Evolutionary conservation across 139 green algal genomes (phyloP).

Genomic region (Volvox reticuliferus): DNA sequence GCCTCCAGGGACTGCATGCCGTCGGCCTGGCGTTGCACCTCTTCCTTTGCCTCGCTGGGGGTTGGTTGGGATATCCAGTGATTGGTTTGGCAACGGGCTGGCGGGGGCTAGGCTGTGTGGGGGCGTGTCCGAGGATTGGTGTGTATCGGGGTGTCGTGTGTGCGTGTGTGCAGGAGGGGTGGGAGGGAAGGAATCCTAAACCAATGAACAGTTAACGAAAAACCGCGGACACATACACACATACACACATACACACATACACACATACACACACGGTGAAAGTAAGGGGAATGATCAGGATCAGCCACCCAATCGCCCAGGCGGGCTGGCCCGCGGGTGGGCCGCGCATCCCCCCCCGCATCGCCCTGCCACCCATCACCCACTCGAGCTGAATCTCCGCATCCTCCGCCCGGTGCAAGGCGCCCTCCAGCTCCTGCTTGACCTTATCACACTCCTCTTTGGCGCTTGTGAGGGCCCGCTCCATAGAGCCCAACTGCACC

Average conservation of each 20-base stretch:
- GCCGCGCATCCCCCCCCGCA: background rate
- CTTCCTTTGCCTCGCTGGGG: background rate
- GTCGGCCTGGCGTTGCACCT: constrained; percentile 30
- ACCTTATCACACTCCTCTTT: background rate
- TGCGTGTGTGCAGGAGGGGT: background rate
- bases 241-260: background rate
- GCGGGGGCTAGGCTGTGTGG: too few species aligned
- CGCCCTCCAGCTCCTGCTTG: constrained; percentile 13
- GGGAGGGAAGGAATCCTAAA: background rate
- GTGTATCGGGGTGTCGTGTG: too few species aligned
- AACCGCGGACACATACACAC: background rate
- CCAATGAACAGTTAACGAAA: too few species aligned
- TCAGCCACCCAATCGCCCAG: too few species aligned
- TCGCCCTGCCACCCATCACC: background rate
- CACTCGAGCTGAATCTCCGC: constrained; percentile 38
- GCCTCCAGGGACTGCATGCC: constrained; percentile 36
- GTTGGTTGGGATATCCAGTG: background rate
- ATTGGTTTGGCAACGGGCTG: too few species aligned
- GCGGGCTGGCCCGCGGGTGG: too few species aligned
- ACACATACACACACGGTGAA: background rate
- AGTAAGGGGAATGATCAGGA: too few species aligned
- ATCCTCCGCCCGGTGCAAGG: background rate
- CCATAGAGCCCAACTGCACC: constrained; percentile 37
- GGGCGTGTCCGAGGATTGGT: too few species aligned
- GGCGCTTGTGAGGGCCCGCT: background rate